Conservation (phyloP, 2,329 filamentous ascomycete species). For the Ceratocystis destructans region DNA sequence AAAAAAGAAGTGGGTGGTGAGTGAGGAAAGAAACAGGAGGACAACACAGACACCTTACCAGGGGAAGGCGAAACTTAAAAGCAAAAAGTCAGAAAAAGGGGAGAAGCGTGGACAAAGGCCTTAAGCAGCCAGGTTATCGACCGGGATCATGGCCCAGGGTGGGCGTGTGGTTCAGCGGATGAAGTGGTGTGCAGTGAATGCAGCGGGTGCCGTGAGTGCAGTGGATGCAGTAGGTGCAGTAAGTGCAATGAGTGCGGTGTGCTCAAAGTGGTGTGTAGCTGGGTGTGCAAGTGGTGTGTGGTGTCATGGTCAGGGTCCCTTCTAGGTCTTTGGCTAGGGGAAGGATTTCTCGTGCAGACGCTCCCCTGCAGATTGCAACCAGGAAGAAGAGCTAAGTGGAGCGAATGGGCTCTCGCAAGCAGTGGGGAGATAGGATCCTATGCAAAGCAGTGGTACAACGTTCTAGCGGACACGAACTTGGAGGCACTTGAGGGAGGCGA, state of each 20-base stretch:
- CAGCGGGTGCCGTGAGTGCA: background rate
- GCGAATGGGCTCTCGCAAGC: background rate
- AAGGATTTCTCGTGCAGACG: background rate
- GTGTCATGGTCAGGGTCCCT: background rate
- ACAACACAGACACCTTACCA: conserved; percentile 12
- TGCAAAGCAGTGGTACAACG: background rate
- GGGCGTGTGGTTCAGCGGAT: background rate
- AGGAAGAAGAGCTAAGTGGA: background rate
- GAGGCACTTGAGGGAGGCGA: no score
- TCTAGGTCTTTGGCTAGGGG: background rate
- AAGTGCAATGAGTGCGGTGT: no score
- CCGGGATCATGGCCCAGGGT: background rate
- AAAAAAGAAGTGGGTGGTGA: conserved; percentile 3
- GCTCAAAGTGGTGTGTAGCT: no score
- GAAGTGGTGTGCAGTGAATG: background rate
- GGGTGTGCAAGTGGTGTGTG: background rate
- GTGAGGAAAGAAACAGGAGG: conserved; percentile 9
- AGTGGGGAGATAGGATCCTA: background rate
- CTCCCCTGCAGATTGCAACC: background rate
- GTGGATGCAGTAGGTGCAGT: no score
- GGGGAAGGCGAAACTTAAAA: conserved; percentile 18
- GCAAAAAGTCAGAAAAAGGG: conserved; percentile 9
- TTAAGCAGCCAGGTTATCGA: background rate
- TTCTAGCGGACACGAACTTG: background rate
- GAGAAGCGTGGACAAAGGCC: background rate